Percentiles rank a stretch among this genome's conserved stretches.
These are phyloP conservation scores for Sonneratia alba DNA, from an alignment of 345 rosid species.

Conservation along the genomic window DNA sequence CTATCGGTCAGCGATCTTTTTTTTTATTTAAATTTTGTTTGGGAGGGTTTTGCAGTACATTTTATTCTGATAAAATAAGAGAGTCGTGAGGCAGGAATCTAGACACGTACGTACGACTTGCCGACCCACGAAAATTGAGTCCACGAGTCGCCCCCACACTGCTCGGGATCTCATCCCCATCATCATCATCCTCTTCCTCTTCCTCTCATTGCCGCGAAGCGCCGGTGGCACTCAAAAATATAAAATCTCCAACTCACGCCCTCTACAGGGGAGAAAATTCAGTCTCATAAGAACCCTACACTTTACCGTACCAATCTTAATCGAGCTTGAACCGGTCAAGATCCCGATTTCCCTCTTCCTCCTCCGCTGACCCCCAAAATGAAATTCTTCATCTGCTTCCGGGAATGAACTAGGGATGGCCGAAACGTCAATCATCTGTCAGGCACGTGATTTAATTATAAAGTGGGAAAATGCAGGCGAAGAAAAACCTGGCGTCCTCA, in stretches of 20 bases:
- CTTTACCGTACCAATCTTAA: too few relatives aligned
- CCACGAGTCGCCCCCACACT: neutral
- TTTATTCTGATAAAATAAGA: neutral
- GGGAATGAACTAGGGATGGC: neutral
- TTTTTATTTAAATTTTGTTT: neutral
- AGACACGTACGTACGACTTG: constrained; percentile 1
- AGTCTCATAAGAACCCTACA: too few relatives aligned
- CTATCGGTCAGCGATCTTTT: too few relatives aligned
- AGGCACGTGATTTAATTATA: neutral
- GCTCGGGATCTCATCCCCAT: neutral
- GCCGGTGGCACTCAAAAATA: neutral
- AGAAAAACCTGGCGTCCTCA: too few relatives aligned
- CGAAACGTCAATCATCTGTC: neutral
- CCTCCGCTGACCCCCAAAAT: too few relatives aligned
- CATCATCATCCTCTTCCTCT: neutral
- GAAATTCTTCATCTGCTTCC: neutral
- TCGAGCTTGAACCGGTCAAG: too few relatives aligned
- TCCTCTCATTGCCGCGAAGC: neutral
- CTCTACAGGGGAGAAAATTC: too few relatives aligned
- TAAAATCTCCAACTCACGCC: too few relatives aligned
- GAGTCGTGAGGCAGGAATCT: neutral
- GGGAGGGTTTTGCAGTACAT: too few relatives aligned
- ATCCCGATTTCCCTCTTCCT: too few relatives aligned
- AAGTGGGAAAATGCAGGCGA: neutral
- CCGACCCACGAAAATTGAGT: neutral